Evolutionary conservation across 1,284 basidiomycete genomes (phyloP).

Genomic region (Cryptococcus sp.): DNA sequence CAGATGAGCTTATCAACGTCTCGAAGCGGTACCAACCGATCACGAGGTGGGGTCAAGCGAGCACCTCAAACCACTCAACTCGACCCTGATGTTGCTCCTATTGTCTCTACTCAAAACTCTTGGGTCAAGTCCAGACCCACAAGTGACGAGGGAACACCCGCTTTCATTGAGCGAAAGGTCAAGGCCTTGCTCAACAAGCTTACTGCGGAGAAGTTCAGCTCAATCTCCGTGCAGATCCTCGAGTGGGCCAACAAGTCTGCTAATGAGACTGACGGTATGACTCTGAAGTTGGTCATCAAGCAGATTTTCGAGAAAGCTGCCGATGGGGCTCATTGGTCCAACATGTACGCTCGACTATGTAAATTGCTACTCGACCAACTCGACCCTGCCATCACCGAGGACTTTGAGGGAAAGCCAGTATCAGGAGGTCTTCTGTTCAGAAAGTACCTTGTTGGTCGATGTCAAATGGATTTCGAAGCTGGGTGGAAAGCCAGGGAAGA

Average conservation of each 20-base stretch:
- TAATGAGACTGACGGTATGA: slow-evolving; percentile 87
- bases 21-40: slow-evolving; percentile 31
- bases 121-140: slow-evolving; percentile 58
- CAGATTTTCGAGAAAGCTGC: slow-evolving; percentile 97
- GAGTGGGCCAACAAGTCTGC: slow-evolving; percentile 90
- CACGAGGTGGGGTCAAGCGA: slow-evolving; percentile 39
- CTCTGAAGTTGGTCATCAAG: slow-evolving; percentile 90
- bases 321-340: slow-evolving; percentile 89
- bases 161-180: slow-evolving; percentile 88
- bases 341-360: slow-evolving; percentile 94
- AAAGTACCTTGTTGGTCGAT: slow-evolving; percentile 86
- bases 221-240: slow-evolving; percentile 88
- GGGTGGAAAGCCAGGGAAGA: slow-evolving; percentile 62
- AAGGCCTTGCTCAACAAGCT: slow-evolving; percentile 92
- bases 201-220: slow-evolving; percentile 94
- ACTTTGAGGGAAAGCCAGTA: slow-evolving; percentile 77
- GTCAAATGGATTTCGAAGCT: slow-evolving; percentile 90
- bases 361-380: slow-evolving; percentile 90
- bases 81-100: slow-evolving; percentile 61
- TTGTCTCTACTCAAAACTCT: slow-evolving; percentile 72
- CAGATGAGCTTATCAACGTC: slow-evolving; percentile 24
- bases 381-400: slow-evolving; percentile 79
- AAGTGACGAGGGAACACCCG: slow-evolving; percentile 64
- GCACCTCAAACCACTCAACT: slow-evolving; percentile 30
- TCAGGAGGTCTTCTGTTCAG: slow-evolving; percentile 80